Evolutionary conservation across 352 stramenopile genomes (phyloP), one percentile per base, ranked within the genome.

Genomic region (Pythium graminicola): DNA sequence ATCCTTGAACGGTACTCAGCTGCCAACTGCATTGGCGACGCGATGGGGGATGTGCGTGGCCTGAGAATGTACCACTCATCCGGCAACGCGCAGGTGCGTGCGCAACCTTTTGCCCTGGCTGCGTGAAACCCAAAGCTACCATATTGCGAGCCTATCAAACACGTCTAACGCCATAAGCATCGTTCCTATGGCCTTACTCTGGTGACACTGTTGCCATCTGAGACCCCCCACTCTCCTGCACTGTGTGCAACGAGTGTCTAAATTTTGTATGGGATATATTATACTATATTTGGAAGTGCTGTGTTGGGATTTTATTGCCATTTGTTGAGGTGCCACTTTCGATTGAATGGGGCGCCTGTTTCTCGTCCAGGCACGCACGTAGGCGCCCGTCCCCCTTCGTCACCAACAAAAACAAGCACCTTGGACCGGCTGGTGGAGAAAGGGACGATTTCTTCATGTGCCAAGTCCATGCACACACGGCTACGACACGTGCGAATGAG

Each of bases 321-420:
- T 48, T 22, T 32, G 31, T 58, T 51, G 40, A 58, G 41, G 51
- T 41, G 42, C 52, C 41, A 51, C 22, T 44, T 45, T 38, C 41
- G 41, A 59, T 59, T 59, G 51, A 59, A 28, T 50, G n/a, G 39
- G 36, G 13, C 56, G 56, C 56, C 56, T 57, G 47, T 54, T 46
- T 54, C 49, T 63, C 47, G 28, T 29, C 48, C 56, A 50, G 31
- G 56, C 56, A 63, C 56, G 56, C 56, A 63, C 24, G 54, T 32
- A 48, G 20, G 29, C 45, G 31, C 45, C 54, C 44, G 23, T 45
- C 32, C 23, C 32, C 31, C 16, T 10, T 20, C 42, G 26, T 38
- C 20, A 6, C 27, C 26, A 53, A 53, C 3, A 42, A 53, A 40
- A 38, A 40, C 19, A 9, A 39, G 9, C 9, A 7, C 9, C 9